These are phyloP conservation scores for Avena sativa DNA, from an alignment of 176 grass and related monocot genomes.

Conservation along the genomic window DNA sequence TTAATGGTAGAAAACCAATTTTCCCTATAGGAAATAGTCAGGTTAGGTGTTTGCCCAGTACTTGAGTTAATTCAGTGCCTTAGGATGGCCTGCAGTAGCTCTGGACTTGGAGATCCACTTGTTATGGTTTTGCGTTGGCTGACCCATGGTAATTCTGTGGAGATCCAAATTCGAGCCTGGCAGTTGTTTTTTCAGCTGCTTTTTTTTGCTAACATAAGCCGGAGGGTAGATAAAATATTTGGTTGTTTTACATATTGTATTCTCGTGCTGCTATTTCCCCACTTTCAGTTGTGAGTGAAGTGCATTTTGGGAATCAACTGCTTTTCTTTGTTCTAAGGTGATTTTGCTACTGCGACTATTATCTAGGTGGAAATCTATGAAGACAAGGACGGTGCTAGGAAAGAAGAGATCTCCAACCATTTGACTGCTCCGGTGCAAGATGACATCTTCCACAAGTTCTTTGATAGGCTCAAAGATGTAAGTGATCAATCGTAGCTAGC, in stretches of 20 bases:
- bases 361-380: slow-evolving; percentile 82
- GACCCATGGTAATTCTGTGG: not conserved
- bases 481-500: not conserved
- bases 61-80: not conserved
- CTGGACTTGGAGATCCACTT: not conserved
- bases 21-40: not conserved
- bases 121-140: not conserved
- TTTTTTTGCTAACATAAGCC: not conserved
- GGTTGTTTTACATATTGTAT: not conserved
- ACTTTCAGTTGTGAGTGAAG: not conserved
- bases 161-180: not conserved
- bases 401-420: slow-evolving; percentile 74
- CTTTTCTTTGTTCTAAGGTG: not conserved
- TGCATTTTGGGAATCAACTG: not conserved
- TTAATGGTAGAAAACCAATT: no score
- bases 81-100: not conserved
- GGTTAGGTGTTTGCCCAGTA: not conserved
- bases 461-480: slow-evolving; percentile 90
- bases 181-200: not conserved
- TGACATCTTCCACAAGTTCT: slow-evolving; percentile 64
- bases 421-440: slow-evolving; percentile 55
- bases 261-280: not conserved
- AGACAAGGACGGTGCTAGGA: slow-evolving; percentile 90
- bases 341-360: slow-evolving; percentile 30
- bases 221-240: not conserved